Evolutionary conservation across 2,329 filamentous ascomycete genomes (phyloP).

Genomic region (Trichoderma cornu-damae): DNA sequence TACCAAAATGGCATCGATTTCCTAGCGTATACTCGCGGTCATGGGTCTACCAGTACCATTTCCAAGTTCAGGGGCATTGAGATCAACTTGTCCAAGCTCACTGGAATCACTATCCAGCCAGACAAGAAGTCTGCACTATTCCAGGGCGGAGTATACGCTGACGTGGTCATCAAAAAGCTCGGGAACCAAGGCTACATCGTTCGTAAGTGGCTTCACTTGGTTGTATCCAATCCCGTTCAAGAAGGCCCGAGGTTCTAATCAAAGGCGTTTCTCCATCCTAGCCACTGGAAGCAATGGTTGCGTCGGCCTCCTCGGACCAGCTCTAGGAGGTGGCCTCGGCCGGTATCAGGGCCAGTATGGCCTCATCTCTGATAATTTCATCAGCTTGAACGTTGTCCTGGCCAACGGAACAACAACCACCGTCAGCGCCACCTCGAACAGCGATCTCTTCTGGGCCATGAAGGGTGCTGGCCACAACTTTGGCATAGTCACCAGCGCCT

Average conservation of each 20-base stretch:
- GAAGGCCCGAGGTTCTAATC: background rate
- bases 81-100: background rate
- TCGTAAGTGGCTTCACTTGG: background rate
- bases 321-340: constrained; percentile 31
- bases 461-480: constrained; percentile 34
- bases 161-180: background rate
- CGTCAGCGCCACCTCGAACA: constrained; percentile 24
- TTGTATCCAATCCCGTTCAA: rapidly evolving
- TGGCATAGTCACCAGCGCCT: constrained; percentile 30
- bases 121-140: background rate
- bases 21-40: background rate
- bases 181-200: background rate
- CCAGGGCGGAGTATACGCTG: background rate
- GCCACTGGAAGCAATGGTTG: constrained; percentile 3
- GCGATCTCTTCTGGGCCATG: constrained; percentile 35
- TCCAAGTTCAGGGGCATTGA: constrained; percentile 2
- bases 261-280: background rate
- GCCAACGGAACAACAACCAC: constrained; percentile 27
- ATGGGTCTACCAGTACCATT: background rate
- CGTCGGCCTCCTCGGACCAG: constrained; percentile 30
- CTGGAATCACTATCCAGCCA: background rate
- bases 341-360: constrained; percentile 29
- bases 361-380: constrained; percentile 32
- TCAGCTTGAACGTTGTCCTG: constrained; percentile 31
- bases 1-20: background rate